A percentile compares a stretch with the other conserved stretches of the same genome.
These are phyloP conservation scores for Paecilomyces sp. DNA, from an alignment of 2,329 filamentous ascomycete genomes.

Conservation along the genomic window DNA sequence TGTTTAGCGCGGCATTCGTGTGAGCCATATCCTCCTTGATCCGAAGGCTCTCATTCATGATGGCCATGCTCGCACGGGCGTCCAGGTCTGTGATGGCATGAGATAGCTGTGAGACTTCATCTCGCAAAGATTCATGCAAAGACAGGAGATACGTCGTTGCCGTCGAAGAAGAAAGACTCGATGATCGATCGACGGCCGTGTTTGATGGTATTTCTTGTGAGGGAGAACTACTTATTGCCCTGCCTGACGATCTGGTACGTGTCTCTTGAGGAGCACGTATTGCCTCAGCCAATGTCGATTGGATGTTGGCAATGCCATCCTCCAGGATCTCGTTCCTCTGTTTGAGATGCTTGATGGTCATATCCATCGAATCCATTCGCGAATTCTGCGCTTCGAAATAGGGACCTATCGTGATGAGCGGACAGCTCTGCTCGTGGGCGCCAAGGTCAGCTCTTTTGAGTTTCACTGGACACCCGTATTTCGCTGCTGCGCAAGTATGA, in stretches of 20 bases:
- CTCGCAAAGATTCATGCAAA: conserved; percentile 54
- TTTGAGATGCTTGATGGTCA: conserved; percentile 37
- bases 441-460: conserved; percentile 30
- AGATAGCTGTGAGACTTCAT: conserved; percentile 50
- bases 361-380: conserved; percentile 36
- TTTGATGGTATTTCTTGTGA: conserved; percentile 4
- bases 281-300: conserved; percentile 28
- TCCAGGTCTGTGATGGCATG: conserved; percentile 53
- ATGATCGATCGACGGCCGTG: conserved; percentile 6
- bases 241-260: neutral
- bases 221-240: conserved; percentile 2
- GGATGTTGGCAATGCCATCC: conserved; percentile 37
- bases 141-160: conserved; percentile 52
- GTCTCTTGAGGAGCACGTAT: conserved; percentile 10
- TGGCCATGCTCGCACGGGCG: conserved; percentile 54
- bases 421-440: conserved; percentile 43
- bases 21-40: conserved; percentile 57
- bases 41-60: conserved; percentile 56
- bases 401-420: conserved; percentile 41
- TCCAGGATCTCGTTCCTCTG: conserved; percentile 43
- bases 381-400: conserved; percentile 38
- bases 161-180: conserved; percentile 27
- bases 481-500: conserved; percentile 29
- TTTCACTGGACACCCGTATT: conserved; percentile 37
- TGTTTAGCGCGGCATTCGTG: conserved; percentile 52